A percentile compares a stretch with the other conserved stretches of the same genome.
phyloP scores from a whole-genome alignment of 495 filamentous ascomycete genomes.

The Hypoxylon perforatum region DNA sequence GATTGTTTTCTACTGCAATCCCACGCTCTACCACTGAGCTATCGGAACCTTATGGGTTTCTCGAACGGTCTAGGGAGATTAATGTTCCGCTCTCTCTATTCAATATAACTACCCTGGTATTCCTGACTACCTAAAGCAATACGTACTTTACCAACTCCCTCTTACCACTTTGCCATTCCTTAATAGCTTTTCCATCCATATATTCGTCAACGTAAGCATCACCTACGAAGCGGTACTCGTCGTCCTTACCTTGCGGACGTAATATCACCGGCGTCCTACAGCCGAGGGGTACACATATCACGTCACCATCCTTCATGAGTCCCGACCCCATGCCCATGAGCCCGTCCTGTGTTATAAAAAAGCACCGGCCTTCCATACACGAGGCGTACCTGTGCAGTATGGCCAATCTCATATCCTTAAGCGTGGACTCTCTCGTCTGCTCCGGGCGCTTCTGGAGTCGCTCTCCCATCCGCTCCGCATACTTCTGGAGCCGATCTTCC shows the following conservation, averaged over 20 bases:
- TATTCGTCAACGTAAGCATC: slow-evolving; percentile 46
- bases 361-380: slow-evolving; percentile 22
- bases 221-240: slow-evolving; percentile 41
- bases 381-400: slow-evolving; percentile 1
- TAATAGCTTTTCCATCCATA: slow-evolving; percentile 41
- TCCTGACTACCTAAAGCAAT: slow-evolving; percentile 5
- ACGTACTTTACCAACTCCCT: slow-evolving; percentile 5
- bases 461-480: slow-evolving; percentile 5
- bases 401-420: not conserved
- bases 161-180: slow-evolving; percentile 18
- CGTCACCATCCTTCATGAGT: slow-evolving; percentile 36
- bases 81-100: no score
- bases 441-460: no score
- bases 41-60: no score
- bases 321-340: slow-evolving; percentile 42
- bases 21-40: no score
- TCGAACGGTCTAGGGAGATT: no score
- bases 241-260: not conserved
- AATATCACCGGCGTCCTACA: slow-evolving; percentile 47
- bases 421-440: not conserved
- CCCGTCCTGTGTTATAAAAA: slow-evolving; percentile 14
- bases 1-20: no score
- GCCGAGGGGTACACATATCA: slow-evolving; percentile 44
- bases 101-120: no score
- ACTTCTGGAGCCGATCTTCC: slow-evolving; percentile 29